These are phyloP conservation scores for Tylopilus felleus DNA, from an alignment of 768 basidiomycete species.

Conservation along the genomic window DNA sequence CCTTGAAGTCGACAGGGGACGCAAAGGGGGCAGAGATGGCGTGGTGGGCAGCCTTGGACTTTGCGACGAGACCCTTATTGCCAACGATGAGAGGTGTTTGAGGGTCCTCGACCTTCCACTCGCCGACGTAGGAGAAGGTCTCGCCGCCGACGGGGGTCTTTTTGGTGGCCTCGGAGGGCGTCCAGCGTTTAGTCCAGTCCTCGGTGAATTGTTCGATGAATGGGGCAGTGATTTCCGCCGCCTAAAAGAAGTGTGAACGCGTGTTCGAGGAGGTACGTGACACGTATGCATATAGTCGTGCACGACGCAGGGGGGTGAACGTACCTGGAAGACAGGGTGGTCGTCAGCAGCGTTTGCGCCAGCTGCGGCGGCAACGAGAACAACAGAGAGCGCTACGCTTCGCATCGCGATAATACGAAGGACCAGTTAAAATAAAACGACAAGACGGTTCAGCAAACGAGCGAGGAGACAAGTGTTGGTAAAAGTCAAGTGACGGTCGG, in stretches of 20 bases:
- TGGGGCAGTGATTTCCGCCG: slow-evolving; percentile 75
- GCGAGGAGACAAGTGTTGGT: slow-evolving; percentile 34
- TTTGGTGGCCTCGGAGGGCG: slow-evolving; percentile 95
- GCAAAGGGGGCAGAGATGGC: slow-evolving; percentile 94
- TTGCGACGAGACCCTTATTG: slow-evolving; percentile 90
- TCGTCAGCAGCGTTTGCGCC: slow-evolving; percentile 59
- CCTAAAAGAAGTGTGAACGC: slow-evolving; percentile 38
- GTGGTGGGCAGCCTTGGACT: slow-evolving; percentile 96
- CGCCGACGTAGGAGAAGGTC: slow-evolving; percentile 95
- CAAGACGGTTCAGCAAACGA: slow-evolving; percentile 29
- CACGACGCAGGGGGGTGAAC: slow-evolving; percentile 19
- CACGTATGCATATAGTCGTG: slow-evolving; percentile 9
- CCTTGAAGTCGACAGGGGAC: slow-evolving; percentile 71
- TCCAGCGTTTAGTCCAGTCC: slow-evolving; percentile 91
- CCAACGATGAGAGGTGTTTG: slow-evolving; percentile 71
- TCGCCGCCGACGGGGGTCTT: slow-evolving; percentile 95
- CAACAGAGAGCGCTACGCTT: slow-evolving; percentile 78
- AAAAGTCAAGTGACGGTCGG: slow-evolving; percentile 10
- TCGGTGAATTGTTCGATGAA: slow-evolving; percentile 97
- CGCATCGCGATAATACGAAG: slow-evolving; percentile 76
- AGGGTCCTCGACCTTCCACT: slow-evolving; percentile 95
- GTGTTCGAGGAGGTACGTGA: not conserved
- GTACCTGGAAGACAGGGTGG: slow-evolving; percentile 66
- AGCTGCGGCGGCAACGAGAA: slow-evolving; percentile 65
- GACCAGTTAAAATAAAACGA: slow-evolving; percentile 44